Base-by-base conservation (phyloP, 2,329 filamentous ascomycete genomes). In the Colletotrichum sp. region DNA sequence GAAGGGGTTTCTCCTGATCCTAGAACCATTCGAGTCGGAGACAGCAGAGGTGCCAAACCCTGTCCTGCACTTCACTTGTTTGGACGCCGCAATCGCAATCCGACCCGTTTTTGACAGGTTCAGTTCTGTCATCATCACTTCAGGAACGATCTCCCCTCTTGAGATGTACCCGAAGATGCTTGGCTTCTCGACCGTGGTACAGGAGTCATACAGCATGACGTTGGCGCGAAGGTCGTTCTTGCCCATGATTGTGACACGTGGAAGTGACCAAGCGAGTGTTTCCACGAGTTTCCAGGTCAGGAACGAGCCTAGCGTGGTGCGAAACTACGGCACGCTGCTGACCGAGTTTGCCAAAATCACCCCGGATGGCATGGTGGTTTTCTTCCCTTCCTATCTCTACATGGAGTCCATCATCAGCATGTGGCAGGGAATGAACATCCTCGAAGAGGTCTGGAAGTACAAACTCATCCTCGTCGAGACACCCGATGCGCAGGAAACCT, bases 141-240 rank as follows among this genome's bases (percentile, higher is more conserved):
- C 97, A 0, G 97, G 97, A 78, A 99, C 97, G 3, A 95, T 99
- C 77, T 99, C 97, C 2, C 97, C 97, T 1, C 87, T 99, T 5
- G 98, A 99, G 83, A 99, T 99, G 94, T 99, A 99, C 81, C 98
- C 97, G 0, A 98, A 98, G 82, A 99, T 99, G 96, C 92, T 99
- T 30, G 94, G 95, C 69, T 99, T 99, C 86, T 90, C 90, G 12
- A 95, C 96, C 2, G 96, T 99, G 1, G 94, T 99, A 5, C 96
- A 99, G 83, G 96, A 99, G 84, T 99, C 98, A 0, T 99, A 99
- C 86, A 93, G 92, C 78, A 99, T 99, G 96, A 99, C 97, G 1
- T 90, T 99, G 7, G 96, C 96, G 3, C 92, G 98, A 59, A 92
- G 94, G 72, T 98, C 97, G n/a, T 99, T 99, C 87, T 87, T 99